Evolutionary conservation across 1,284 basidiomycete genomes (phyloP), one percentile per base, ranked within the genome.

Genomic region (Ceratobasidium sp.): DNA sequence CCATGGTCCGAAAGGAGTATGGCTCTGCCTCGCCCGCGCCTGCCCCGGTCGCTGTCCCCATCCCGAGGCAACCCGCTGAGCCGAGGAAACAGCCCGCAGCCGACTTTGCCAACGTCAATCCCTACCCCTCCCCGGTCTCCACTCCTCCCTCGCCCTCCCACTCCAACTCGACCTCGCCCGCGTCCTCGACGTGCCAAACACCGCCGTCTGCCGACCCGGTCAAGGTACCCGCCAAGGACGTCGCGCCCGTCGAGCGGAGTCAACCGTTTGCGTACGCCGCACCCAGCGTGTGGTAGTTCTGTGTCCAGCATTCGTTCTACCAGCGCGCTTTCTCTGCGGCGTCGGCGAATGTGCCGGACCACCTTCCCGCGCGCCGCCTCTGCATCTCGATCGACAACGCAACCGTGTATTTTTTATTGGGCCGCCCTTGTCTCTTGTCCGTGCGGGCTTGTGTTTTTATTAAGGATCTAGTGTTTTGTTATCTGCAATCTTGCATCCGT

Each of bases 1-100:
- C 79, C 0, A 80, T 85, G 84, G 22, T 48, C 43, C 29, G 43
- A n/a, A 37, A 65, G 63, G 46, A 65, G 43, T 31, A 51, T n/a
- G 63, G 63, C 16, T 22, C 34, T 31, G 24, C 29, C 3, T 34
- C 14, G 27, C 24, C 61, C 13, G 11, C 61, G 3, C 41, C 61
- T 48, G 22, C 41, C 16, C 27, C 27, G 4, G 29, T 34, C 22
- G 8, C 31, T 2, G 31, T 37, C 29, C 51, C 51, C 4, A 54
- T 54, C 24, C 13, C 51, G 9, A 14, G 51, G 8, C 22, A 13
- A 5, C 51, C 51, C 24, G 24, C 24, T 8, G 51, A 69, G 66
- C 53, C 53, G n/a, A 56, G 66, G 34, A 69, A 41, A 34, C 66
- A 9, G n/a, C 31, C 31, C 2, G 31, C 66, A n/a, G 56, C 43